Conservation (phyloP, 768 basidiomycete species). For the Xerocomellus dryophilus region DNA sequence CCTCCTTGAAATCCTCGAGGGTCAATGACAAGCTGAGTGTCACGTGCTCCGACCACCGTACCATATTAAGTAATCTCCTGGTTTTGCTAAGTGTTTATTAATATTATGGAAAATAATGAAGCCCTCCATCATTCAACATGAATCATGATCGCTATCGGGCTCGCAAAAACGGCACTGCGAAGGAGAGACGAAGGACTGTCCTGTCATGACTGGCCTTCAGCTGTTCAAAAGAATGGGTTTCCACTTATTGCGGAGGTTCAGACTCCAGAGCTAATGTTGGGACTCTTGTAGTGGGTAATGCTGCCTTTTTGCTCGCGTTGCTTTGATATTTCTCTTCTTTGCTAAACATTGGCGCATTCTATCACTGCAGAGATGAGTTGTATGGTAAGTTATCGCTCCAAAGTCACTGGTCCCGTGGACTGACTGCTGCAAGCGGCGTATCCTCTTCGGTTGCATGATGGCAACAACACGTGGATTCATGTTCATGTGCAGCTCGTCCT, state of each 20-base stretch:
- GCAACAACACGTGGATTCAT: neutral
- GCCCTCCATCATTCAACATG: neutral
- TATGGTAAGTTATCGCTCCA: neutral
- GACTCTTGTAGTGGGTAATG: neutral
- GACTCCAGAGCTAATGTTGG: neutral
- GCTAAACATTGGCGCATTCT: too few relatives aligned
- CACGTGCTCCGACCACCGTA: conserved; percentile 2
- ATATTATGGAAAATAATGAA: neutral
- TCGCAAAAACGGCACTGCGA: neutral
- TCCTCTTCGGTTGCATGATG: neutral
- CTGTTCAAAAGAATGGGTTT: neutral
- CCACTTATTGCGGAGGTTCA: neutral
- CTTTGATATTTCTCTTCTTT: neutral
- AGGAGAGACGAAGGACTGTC: too few relatives aligned
- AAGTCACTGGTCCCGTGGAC: neutral
- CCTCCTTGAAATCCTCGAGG: neutral
- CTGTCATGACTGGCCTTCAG: neutral
- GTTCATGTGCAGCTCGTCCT: neutral
- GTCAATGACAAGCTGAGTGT: neutral
- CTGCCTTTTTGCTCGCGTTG: neutral
- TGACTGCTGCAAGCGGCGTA: neutral
- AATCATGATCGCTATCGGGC: neutral
- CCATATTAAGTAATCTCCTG: neutral
- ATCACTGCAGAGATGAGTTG: neutral
- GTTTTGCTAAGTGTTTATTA: neutral